Conservation (phyloP, 352 stramenopile species). For the Globisporangium barbulae region DNA sequence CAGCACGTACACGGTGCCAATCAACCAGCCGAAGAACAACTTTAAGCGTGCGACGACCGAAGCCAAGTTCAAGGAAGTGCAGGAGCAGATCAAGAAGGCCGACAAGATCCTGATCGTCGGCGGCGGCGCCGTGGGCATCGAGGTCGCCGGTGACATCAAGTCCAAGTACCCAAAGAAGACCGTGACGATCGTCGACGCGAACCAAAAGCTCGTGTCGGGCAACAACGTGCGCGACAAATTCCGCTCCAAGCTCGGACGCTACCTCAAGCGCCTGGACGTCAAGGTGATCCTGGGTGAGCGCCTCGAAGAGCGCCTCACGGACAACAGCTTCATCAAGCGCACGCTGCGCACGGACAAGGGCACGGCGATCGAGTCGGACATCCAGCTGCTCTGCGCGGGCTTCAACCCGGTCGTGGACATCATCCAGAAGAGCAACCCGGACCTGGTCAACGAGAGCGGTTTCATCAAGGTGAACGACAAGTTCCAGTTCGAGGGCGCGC, state of each 20-base stretch:
- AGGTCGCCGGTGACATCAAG: conserved; percentile 49
- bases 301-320: conserved; percentile 33
- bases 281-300: conserved; percentile 56
- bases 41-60: conserved; percentile 17
- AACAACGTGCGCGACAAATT: conserved; percentile 52
- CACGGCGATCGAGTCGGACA: conserved; percentile 40
- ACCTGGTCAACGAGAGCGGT: conserved; percentile 29
- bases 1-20: too few species aligned
- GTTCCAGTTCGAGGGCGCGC: conserved; percentile 40
- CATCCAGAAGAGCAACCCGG: not conserved
- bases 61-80: conserved; percentile 26
- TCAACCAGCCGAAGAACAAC: not conserved
- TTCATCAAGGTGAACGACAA: conserved; percentile 40
- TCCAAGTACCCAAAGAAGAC: conserved; percentile 39
- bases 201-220: conserved; percentile 23
- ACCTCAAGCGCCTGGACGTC: conserved; percentile 27
- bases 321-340: conserved; percentile 27
- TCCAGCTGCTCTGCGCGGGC: conserved; percentile 48
- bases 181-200: conserved; percentile 47
- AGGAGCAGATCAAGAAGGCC: conserved; percentile 32
- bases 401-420: conserved; percentile 17
- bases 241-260: conserved; percentile 31
- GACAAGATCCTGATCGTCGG: conserved; percentile 51
- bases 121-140: conserved; percentile 46
- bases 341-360: conserved; percentile 42